These are phyloP conservation scores for Aspergillus sp. DNA, from an alignment of 2,329 filamentous ascomycete genomes.

Conservation along the genomic window DNA sequence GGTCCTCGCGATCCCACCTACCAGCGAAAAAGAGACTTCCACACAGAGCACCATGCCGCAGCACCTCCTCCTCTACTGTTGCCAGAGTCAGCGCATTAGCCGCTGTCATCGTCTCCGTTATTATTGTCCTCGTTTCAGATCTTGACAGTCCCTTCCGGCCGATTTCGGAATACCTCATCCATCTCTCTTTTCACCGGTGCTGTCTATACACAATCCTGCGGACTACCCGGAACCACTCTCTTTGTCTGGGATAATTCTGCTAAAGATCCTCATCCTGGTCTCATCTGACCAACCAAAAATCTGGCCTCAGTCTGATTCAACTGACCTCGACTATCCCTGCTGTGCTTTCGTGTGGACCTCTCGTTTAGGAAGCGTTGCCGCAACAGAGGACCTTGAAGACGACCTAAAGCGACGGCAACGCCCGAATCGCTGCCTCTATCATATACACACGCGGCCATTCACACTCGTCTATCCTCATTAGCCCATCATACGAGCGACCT, in stretches of 20 bases:
- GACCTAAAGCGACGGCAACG: background rate
- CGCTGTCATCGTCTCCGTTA: background rate
- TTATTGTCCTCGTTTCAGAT: background rate
- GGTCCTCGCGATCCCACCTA: slow-evolving; percentile 7
- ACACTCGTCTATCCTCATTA: background rate
- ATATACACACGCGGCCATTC: background rate
- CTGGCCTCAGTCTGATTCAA: background rate
- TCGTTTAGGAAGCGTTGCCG: background rate
- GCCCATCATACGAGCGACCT: background rate
- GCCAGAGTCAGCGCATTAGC: background rate
- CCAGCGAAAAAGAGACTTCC: background rate
- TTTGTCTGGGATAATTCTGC: too few relatives aligned
- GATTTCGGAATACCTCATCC: too few relatives aligned
- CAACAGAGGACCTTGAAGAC: background rate
- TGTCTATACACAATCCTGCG: too few relatives aligned
- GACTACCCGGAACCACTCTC: too few relatives aligned
- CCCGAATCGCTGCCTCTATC: background rate
- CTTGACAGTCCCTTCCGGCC: too few relatives aligned
- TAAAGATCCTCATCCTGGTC: too few relatives aligned
- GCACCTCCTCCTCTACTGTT: background rate
- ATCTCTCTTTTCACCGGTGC: too few relatives aligned
- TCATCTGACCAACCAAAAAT: too few relatives aligned
- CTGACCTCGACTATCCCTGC: background rate
- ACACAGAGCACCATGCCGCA: background rate
- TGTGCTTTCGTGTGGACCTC: background rate